phyloP scores from a whole-genome alignment of 192 early-diverging fungal genomes.

The Backusella westeae region DNA sequence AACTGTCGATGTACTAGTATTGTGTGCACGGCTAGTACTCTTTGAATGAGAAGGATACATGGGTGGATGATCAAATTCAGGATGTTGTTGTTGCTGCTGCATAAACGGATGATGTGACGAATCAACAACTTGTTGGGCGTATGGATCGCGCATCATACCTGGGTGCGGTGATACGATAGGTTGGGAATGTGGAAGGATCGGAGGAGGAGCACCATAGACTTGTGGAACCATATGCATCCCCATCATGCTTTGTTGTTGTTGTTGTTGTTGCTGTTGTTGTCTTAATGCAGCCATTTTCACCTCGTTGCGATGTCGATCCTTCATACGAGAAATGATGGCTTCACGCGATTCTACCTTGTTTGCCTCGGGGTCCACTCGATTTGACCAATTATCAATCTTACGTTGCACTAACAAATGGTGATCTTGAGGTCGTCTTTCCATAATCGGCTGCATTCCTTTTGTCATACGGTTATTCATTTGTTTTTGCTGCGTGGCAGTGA shows the following conservation, averaged over 20 bases:
- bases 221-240: constrained; percentile 9
- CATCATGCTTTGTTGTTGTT: constrained; percentile 5
- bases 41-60: neutral
- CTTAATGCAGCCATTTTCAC: constrained; percentile 23
- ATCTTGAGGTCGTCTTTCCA: constrained; percentile 21
- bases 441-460: constrained; percentile 21
- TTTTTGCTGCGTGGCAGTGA: neutral
- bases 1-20: neutral
- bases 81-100: neutral
- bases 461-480: neutral
- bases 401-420: constrained; percentile 16
- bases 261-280: constrained; percentile 5
- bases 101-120: neutral
- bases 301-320: constrained; percentile 26
- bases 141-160: constrained; percentile 4
- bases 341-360: constrained; percentile 6
- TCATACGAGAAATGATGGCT: constrained; percentile 25
- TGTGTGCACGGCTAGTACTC: neutral
- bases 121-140: neutral
- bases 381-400: constrained; percentile 22
- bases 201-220: neutral
- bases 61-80: neutral
- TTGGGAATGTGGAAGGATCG: neutral
- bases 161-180: constrained; percentile 13
- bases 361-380: constrained; percentile 15